Evolutionary conservation across 306 rosid species (phyloP), one percentile per base, ranked within the genome.

Genomic region (Vigna nakashimae): DNA sequence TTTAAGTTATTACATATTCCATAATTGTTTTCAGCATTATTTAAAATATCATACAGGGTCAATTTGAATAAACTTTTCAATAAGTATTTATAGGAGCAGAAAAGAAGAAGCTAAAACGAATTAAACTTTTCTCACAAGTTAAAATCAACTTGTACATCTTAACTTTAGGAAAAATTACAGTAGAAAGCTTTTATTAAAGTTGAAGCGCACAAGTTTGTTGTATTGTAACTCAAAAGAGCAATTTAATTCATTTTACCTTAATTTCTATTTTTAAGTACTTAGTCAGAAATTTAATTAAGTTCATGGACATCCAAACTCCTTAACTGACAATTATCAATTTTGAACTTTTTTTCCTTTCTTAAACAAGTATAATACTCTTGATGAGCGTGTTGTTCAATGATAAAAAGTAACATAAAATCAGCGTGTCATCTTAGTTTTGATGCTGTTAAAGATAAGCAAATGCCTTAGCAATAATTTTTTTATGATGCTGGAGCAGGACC

Each of bases 401-500:
- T 40, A 40, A 40, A 40, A 40, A 8, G 11, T 36, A 36, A 36
- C 7, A 36, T 36, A 7, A 40, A 40, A 7, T 7, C 10, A 64
- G 32, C 11, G 13, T 15, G 30, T 28, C 57, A 9, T 18, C 52
- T 45, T 26, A 20, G 48, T 65, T 79, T 58, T 64, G 6, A 20
- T 32, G 13, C 49, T 22, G 38, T 66, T 65, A 38, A 64, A 28
- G 42, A 72, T 65, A 56, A 76, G 69, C 74, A 56, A 22, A 66
- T 56, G 49, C 22, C 76, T 53, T 55, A 84, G 49, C 56, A 45
- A 30, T 30, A 69, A 18, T 24, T 20, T 20, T 75, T 65, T 32
- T 69, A 16, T 76, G 45, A 17, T 82, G 82, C 81, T 83, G 78
- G 79, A 9, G 20, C 95, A 95, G 98, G 98, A 95, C 85, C 98